A percentile compares a stretch with the other conserved stretches of the same genome.
Conservation (phyloP, 176 grass and related monocot species). For the Musa schizocarpa region DNA sequence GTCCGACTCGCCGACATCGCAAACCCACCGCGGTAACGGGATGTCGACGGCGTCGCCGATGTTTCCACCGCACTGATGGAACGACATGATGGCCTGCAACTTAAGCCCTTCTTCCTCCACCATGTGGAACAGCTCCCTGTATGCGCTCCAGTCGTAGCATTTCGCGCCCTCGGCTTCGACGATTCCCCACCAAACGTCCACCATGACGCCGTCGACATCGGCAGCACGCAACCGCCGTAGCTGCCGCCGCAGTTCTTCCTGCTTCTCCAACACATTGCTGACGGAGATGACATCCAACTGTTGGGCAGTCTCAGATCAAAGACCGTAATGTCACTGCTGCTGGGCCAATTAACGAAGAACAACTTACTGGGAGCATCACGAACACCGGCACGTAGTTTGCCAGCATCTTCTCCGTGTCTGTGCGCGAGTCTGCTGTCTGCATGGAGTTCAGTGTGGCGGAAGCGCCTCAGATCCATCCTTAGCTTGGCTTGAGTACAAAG, state of each 20-base stretch:
- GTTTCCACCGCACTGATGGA: slow-evolving; percentile 87
- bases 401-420: slow-evolving; percentile 37
- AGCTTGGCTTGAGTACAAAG: too few relatives aligned
- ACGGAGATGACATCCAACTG: slow-evolving; percentile 48
- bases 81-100: slow-evolving; percentile 87
- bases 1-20: slow-evolving; percentile 24
- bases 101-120: slow-evolving; percentile 61
- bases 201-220: slow-evolving; percentile 62
- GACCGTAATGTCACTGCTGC: not conserved
- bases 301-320: not conserved
- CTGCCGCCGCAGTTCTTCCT: slow-evolving; percentile 32
- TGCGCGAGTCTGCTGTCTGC: not conserved
- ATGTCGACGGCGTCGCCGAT: slow-evolving; percentile 55
- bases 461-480: too few relatives aligned
- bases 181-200: slow-evolving; percentile 94
- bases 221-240: slow-evolving; percentile 37
- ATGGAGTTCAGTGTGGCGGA: not conserved
- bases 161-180: slow-evolving; percentile 41
- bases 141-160: slow-evolving; percentile 55
- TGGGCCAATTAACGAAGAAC: not conserved
- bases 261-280: slow-evolving; percentile 38
- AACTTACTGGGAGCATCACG: slow-evolving; percentile 74
- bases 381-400: slow-evolving; percentile 71
- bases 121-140: slow-evolving; percentile 58
- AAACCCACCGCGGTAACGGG: slow-evolving; percentile 57